Evolutionary conservation across 2,329 filamentous ascomycete genomes (phyloP).

Genomic region (Gnomoniopsis smithogilvyi): DNA sequence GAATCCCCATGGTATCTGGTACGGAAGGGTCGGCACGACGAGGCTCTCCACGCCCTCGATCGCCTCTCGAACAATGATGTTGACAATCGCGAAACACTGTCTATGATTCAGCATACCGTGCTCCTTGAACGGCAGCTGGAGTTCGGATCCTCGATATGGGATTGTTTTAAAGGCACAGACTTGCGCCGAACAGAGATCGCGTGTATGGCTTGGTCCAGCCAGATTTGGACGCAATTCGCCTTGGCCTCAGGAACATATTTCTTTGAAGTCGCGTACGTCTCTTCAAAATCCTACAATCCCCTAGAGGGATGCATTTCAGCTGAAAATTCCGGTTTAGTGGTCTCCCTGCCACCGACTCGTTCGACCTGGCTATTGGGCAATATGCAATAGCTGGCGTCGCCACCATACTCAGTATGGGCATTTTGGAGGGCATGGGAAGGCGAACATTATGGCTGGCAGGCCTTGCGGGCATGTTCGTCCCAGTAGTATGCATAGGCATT

Average conservation of each 20-base stretch:
- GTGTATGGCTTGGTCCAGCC: constrained; percentile 29
- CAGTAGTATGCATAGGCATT: not conserved
- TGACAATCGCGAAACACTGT: constrained; percentile 1
- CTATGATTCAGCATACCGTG: constrained; percentile 3
- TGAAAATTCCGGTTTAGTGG: not conserved
- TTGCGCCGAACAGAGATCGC: constrained; percentile 25
- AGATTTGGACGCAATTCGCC: constrained; percentile 7
- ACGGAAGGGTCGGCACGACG: constrained; percentile 32
- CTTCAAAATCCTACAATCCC: not conserved
- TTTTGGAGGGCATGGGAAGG: not conserved
- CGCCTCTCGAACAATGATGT: constrained; percentile 36
- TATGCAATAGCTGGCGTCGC: constrained; percentile 3
- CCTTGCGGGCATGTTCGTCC: constrained; percentile 2
- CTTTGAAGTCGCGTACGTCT: constrained; percentile 3
- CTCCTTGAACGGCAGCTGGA: not conserved
- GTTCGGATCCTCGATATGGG: not conserved
- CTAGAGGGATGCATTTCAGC: not conserved
- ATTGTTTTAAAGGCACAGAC: constrained; percentile 24
- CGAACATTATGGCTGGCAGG: constrained; percentile 1
- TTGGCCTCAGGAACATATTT: constrained; percentile 5
- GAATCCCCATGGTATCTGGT: constrained; percentile 43
- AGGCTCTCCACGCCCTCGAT: constrained; percentile 34
- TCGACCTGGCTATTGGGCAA: constrained; percentile 3
- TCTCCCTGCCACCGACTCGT: not conserved
- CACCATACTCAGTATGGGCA: constrained; percentile 1